Conservation (phyloP, 2,329 filamentous ascomycete genomes). For the Aspergillus oerlinghausenensis region DNA sequence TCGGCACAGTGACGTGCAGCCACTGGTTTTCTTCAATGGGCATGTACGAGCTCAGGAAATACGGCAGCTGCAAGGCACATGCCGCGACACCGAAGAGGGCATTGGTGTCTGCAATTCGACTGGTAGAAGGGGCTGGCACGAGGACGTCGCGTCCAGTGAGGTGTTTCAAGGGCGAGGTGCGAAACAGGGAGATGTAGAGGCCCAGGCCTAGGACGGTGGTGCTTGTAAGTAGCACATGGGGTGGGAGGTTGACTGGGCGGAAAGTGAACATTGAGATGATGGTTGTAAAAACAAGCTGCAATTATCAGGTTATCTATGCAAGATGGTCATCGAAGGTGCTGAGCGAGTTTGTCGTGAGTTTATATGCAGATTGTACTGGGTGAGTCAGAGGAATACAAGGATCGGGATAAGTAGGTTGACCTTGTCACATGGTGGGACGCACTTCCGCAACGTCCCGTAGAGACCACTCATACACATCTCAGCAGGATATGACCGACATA, state of each 20-base stretch:
- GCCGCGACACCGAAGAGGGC: neutral
- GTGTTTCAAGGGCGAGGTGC: neutral
- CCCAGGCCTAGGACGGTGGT: neutral
- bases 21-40: slow-evolving; percentile 3
- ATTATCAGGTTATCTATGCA: no score
- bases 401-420: no score
- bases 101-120: slow-evolving; percentile 3
- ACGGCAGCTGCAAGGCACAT: neutral
- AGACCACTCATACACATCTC: neutral
- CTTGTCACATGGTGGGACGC: no score
- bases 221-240: neutral
- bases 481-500: neutral
- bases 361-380: no score
- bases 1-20: neutral
- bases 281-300: neutral
- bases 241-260: slow-evolving; percentile 2
- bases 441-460: no score
- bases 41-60: slow-evolving; percentile 5
- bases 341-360: no score
- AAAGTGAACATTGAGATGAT: slow-evolving; percentile 9
- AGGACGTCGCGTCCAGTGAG: neutral
- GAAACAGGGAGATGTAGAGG: neutral
- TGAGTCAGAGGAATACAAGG: no score
- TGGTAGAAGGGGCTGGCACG: neutral
- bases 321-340: no score